These are phyloP conservation scores for Metarhizium anisopliae DNA, from an alignment of 2,329 filamentous ascomycete genomes.

Conservation along the genomic window DNA sequence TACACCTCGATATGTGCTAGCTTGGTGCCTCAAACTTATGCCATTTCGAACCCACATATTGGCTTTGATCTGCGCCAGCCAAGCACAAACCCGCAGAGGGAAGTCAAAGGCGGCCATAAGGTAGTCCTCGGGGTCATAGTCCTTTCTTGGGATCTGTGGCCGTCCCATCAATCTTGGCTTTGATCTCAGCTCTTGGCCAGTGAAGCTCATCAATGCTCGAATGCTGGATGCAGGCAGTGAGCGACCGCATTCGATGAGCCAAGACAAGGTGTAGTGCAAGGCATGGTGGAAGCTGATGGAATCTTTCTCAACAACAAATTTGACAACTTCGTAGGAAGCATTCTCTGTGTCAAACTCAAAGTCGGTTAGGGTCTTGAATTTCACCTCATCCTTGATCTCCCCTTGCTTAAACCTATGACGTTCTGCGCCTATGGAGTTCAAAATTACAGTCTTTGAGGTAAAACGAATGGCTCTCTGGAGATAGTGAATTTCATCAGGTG, in stretches of 20 bases:
- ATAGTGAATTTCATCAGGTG: constrained; percentile 53
- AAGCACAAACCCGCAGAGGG: constrained; percentile 85
- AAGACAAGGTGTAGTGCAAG: constrained; percentile 90
- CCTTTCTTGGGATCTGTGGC: constrained; percentile 45
- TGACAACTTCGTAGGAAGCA: constrained; percentile 60
- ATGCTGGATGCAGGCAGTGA: constrained; percentile 61
- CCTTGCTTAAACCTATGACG: constrained; percentile 73
- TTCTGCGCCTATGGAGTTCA: constrained; percentile 86
- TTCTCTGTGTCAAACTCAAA: constrained; percentile 67
- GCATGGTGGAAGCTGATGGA: constrained; percentile 96
- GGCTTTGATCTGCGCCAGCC: constrained; percentile 96
- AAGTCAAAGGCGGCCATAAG: constrained; percentile 86
- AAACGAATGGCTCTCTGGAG: constrained; percentile 65
- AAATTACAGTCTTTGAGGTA: constrained; percentile 73
- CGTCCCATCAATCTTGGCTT: constrained; percentile 54
- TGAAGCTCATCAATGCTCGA: constrained; percentile 60
- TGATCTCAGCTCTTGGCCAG: constrained; percentile 58
- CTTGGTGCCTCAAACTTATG: constrained; percentile 90
- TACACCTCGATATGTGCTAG: constrained; percentile 85
- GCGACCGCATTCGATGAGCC: constrained; percentile 86
- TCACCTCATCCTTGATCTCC: constrained; percentile 79
- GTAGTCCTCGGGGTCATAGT: constrained; percentile 63
- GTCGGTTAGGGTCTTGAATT: constrained; percentile 67
- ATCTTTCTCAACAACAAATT: constrained; percentile 80
- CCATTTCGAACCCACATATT: constrained; percentile 99